Conservation (phyloP, 148 eudicot genomes). For the Fagopyrum tataricum region DNA sequence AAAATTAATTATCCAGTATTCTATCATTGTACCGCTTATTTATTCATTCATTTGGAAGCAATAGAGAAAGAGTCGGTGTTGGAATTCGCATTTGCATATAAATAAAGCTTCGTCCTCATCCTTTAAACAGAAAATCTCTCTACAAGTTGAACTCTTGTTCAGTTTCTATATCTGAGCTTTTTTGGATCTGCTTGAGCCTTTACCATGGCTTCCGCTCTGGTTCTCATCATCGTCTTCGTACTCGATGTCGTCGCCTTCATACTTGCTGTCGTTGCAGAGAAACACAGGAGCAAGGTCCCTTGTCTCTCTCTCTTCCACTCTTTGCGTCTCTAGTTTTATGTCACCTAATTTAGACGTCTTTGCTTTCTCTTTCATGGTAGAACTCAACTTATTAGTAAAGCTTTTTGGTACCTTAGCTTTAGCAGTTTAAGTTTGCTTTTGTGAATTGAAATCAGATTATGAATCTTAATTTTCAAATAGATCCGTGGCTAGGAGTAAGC, state of each 20-base stretch:
- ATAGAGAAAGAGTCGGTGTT: too few species aligned
- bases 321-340: neutral
- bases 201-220: slow-evolving; percentile 42
- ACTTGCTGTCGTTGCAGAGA: slow-evolving; percentile 59
- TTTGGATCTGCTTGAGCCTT: neutral
- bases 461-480: neutral
- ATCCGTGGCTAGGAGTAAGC: neutral
- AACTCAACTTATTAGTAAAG: neutral
- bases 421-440: neutral
- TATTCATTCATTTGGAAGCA: too few species aligned
- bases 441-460: neutral
- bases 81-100: too few species aligned
- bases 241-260: slow-evolving; percentile 48
- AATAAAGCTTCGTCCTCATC: neutral
- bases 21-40: too few species aligned
- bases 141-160: neutral
- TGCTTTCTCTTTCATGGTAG: too few species aligned
- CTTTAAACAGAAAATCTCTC: neutral
- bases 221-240: slow-evolving; percentile 37
- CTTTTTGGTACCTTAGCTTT: neutral
- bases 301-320: neutral
- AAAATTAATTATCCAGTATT: too few species aligned
- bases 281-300: slow-evolving; percentile 33
- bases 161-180: neutral
- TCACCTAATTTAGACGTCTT: neutral